Evolutionary conservation across 306 rosid species (phyloP).

Genomic region (Cicer cuneatum): DNA sequence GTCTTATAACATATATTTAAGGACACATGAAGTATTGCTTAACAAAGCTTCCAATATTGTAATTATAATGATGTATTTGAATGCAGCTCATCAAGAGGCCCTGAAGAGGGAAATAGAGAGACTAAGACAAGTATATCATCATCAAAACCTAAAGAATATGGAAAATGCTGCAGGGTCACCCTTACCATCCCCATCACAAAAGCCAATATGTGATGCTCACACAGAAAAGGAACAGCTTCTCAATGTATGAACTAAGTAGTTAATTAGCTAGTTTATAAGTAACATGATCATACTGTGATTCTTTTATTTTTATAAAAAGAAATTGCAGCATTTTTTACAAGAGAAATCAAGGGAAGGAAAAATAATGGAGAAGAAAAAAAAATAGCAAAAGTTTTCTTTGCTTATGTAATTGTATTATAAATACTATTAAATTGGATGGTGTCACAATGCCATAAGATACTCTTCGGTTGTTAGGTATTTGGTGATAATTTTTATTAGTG

Average conservation of each 20-base stretch:
- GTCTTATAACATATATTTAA: too few species aligned
- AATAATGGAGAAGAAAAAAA: not conserved
- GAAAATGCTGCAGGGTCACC: slow-evolving; percentile 53
- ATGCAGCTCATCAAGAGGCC: slow-evolving; percentile 98
- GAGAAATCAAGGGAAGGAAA: not conserved
- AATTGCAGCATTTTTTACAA: slow-evolving; percentile 42
- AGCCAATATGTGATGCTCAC: slow-evolving; percentile 45
- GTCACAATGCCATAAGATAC: not conserved
- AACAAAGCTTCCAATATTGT: slow-evolving; percentile 22
- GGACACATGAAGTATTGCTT: not conserved
- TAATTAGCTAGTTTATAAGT: slow-evolving; percentile 1
- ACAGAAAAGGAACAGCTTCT: slow-evolving; percentile 66
- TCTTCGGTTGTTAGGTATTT: not conserved
- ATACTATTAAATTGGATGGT: slow-evolving; percentile 32
- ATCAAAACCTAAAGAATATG: slow-evolving; percentile 63
- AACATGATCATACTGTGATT: slow-evolving; percentile 45
- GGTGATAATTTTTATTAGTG: slow-evolving; percentile 37
- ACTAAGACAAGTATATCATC: slow-evolving; percentile 82
- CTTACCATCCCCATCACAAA: slow-evolving; percentile 45
- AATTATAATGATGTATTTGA: slow-evolving; percentile 32
- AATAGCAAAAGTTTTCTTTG: not conserved
- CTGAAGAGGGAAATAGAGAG: slow-evolving; percentile 96
- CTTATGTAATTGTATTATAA: not conserved
- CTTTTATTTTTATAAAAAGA: slow-evolving; percentile 43
- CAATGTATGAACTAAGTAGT: slow-evolving; percentile 49